Evolutionary conservation across 257 asterid species (phyloP), one percentile per base, ranked within the genome.

Genomic region (Fraxinus anomala): DNA sequence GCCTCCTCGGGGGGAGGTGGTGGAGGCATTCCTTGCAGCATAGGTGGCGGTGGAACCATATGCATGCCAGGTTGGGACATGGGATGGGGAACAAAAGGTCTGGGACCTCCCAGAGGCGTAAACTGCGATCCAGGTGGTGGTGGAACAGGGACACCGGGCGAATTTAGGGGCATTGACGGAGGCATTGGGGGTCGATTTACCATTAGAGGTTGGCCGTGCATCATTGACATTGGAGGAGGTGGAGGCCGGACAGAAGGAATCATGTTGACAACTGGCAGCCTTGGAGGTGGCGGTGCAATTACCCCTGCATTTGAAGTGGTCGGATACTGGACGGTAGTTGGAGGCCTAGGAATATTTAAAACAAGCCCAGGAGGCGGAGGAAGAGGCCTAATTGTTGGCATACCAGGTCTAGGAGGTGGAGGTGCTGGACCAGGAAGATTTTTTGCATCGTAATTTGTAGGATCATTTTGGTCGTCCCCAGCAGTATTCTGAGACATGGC

Each of bases 1-100:
- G 97, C 97, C 83, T 92, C 99, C 81, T 92, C 96, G 7, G 96
- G 97, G 12, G 96, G 97, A 63, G 98, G 98, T 19, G 87, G 89
- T 4, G 96, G 98, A 13, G 91, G 93, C 89, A 93, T 86, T 72
- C 94, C 92, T 54, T 84, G 92, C 65, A 84, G 91, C 96, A 92
- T 90, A 61, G 97, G 97, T 28, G 97, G 97, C 7, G 88, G 92
- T 67, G 89, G 94, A 75, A 73, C 92, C 91, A 88, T 86, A 56
- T 82, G 82, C 96, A 94, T 83, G 79, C 96, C 94, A 36, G 87
- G 87, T 80, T 92, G 98, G 63, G 97, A 80, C 86, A 94, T 86
- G 39, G 87, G 90, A 34, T 23, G 40, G 66, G 86, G 85, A 74
- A 76, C 84, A 77, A 70, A 94, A 67, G 89, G 91, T 72, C 93